Percentiles rank a stretch among this genome's conserved stretches.
Conservation (phyloP, 73 alveolate genomes). For the Tetrahymena borealis region DNA sequence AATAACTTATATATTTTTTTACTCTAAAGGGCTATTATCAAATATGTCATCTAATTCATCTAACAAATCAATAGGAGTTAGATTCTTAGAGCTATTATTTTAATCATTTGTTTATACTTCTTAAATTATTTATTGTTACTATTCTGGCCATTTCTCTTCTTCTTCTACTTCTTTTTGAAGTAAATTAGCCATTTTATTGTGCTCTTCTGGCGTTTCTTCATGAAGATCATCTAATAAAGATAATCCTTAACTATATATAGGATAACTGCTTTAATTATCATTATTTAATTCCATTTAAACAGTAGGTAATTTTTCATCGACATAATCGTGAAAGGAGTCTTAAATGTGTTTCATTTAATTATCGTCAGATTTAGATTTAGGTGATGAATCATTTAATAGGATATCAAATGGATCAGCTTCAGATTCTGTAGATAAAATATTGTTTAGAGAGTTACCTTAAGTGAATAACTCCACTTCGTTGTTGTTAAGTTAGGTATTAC, state of each 20-base stretch:
- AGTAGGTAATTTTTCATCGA: too few relatives aligned
- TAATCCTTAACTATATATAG: too few relatives aligned
- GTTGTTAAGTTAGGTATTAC: not conserved
- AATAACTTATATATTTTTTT: not conserved
- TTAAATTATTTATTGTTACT: not conserved
- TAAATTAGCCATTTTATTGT: not conserved
- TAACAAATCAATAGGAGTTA: not conserved
- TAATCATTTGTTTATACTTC: not conserved
- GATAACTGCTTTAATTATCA: too few relatives aligned
- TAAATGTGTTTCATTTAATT: not conserved
- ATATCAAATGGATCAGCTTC: not conserved
- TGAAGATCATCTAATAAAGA: not conserved
- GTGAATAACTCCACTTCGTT: not conserved
- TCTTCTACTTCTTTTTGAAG: not conserved
- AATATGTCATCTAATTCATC: not conserved
- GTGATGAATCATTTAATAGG: not conserved
- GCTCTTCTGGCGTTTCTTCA: not conserved
- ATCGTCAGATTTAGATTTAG: not conserved
- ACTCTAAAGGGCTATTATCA: not conserved
- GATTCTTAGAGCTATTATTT: not conserved
- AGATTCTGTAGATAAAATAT: not conserved
- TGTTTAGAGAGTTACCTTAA: not conserved
- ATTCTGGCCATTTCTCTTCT: not conserved
- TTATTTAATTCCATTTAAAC: too few relatives aligned
- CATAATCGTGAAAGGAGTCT: too few relatives aligned